Evolutionary conservation across 768 basidiomycete genomes (phyloP), one percentile per base, ranked within the genome.

Genomic region (Xanthoconium stramineum): DNA sequence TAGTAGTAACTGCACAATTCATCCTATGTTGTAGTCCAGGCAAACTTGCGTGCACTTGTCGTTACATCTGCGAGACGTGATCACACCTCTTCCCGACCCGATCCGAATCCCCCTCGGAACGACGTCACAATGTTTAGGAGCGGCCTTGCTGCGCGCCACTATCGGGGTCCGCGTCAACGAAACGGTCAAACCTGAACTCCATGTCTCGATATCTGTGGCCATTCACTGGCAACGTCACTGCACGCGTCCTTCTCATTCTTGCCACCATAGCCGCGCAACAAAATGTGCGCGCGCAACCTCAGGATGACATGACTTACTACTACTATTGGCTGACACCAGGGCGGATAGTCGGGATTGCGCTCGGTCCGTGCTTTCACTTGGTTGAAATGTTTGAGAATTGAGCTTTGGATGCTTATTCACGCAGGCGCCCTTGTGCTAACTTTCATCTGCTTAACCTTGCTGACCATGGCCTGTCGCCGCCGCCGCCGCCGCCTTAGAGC

Each of bases 151-250:
- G n/a, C n/a, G n/a, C n/a, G n/a, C n/a, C n/a, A n/a, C n/a, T n/a
- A n/a, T n/a, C n/a, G n/a, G 24, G 24, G 24, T 24, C 24, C 4
- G 24, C 24, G 24, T 24, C 24, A 24, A 24, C 24, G 24, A 24
- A 24, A 24, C 24, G 24, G 24, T 20, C 10, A 10, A 42, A 20
- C 9, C 11, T 10, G 19, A 42, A 84, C 86, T 1, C 28, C 35
- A 29, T 30, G 39, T 15, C 12, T 17, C 19, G 32, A 9, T 50
- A 35, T 14, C 20, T 47, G n/a, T 30, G n/a, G 36, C 6, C 20
- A 30, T 53, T 2, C 39, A 47, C 12, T n/a, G n/a, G n/a, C 39
- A 38, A 42, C 17, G 17, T 38, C 8, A 20, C 11, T 20, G 42
- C 14, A 7, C 24, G 9, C 9, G 20, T 40, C 19, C 28, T 28